phyloP scores from a whole-genome alignment of 208 protist genomes.

The Trichomonas gallinae region DNA sequence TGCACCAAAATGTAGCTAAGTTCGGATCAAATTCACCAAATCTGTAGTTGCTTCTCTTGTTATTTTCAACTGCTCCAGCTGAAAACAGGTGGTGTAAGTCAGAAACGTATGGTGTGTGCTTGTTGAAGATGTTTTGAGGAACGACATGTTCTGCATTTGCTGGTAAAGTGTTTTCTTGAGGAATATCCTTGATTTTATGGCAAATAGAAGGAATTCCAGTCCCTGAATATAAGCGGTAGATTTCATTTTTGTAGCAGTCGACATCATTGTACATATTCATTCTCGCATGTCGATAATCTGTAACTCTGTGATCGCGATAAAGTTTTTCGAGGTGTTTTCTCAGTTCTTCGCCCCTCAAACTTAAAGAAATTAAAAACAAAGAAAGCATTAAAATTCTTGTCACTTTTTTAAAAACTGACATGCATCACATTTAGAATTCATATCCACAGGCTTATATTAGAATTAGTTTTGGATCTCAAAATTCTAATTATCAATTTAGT shows the following conservation, averaged over 20 bases:
- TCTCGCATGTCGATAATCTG: not conserved
- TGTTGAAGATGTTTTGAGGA: not conserved
- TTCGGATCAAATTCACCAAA: not conserved
- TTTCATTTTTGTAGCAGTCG: not conserved
- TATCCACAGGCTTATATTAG: no score
- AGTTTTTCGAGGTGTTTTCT: not conserved
- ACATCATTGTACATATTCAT: not conserved
- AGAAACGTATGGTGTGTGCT: not conserved
- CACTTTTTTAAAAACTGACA: no score
- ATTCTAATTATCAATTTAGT: no score
- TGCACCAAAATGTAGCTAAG: not conserved
- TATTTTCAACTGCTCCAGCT: not conserved
- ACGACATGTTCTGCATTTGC: not conserved
- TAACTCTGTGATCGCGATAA: not conserved
- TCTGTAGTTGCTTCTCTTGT: not conserved
- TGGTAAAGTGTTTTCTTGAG: not conserved
- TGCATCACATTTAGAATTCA: no score
- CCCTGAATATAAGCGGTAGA: not conserved
- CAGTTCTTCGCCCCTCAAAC: not conserved
- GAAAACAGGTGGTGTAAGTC: not conserved
- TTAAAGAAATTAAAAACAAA: not conserved
- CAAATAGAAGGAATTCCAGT: not conserved
- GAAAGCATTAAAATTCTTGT: not conserved
- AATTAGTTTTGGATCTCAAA: no score
- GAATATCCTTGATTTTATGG: not conserved